Percentiles rank a stretch among this genome's conserved stretches.
These are phyloP conservation scores for Phytopythium ostracodes DNA, from an alignment of 352 stramenopile species.

Conservation along the genomic window DNA sequence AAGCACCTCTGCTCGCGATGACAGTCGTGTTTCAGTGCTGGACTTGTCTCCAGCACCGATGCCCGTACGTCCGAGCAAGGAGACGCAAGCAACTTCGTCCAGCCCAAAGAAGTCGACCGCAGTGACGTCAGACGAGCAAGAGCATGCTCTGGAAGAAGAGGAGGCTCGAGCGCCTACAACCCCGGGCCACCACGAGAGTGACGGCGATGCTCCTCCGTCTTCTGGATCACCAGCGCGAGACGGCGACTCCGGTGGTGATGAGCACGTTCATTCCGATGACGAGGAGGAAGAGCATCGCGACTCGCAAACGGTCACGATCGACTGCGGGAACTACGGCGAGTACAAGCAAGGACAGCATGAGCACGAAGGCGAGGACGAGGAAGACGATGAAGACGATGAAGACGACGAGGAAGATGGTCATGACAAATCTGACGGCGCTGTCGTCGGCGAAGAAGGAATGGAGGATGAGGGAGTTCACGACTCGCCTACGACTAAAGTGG, in stretches of 20 bases:
- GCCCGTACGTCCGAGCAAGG: not conserved
- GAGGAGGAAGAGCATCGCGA: slow-evolving; percentile 15
- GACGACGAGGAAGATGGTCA: slow-evolving; percentile 3
- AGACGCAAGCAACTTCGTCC: not conserved
- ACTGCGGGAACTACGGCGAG: slow-evolving; percentile 41
- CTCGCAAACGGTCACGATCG: slow-evolving; percentile 36
- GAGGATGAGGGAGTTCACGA: not conserved
- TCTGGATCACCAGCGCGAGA: not conserved
- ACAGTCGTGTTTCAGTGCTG: not conserved
- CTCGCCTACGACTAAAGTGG: not conserved
- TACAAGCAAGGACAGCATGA: slow-evolving; percentile 25
- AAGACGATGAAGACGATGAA: slow-evolving; percentile 8
- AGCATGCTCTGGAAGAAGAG: not conserved
- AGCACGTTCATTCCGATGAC: slow-evolving; percentile 15
- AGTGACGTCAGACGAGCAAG: not conserved
- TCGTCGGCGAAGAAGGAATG: not conserved
- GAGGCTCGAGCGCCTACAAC: not conserved
- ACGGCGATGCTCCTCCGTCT: not conserved
- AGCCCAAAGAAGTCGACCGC: not conserved
- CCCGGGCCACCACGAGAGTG: not conserved
- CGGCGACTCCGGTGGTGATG: not conserved
- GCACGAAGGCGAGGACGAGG: slow-evolving; percentile 13
- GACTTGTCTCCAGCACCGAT: not conserved
- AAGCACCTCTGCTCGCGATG: not conserved
- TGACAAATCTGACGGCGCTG: not conserved